A percentile compares a stretch with the other conserved stretches of the same genome.
phyloP scores from a whole-genome alignment of 495 filamentous ascomycete genomes.

The Collariella sp. region DNA sequence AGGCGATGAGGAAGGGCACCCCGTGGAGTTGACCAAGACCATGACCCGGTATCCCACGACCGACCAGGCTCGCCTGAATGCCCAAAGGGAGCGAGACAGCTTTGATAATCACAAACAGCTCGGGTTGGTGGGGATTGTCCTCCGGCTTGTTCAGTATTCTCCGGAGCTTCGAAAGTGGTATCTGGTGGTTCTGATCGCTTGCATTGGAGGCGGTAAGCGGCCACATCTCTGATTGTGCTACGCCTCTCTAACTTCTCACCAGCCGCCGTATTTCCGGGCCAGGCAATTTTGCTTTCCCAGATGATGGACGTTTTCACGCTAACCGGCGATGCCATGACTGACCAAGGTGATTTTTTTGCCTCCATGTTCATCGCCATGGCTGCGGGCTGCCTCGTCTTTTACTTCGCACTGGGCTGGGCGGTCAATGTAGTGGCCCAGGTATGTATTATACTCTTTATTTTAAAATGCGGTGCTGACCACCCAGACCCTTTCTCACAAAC shows the following conservation, averaged over 20 bases:
- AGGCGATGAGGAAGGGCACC: constrained; percentile 9
- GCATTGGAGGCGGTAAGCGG: constrained; percentile 8
- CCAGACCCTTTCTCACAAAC: constrained; percentile 58
- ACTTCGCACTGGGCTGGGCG: constrained; percentile 38
- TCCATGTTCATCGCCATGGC: constrained; percentile 50
- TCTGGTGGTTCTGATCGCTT: not conserved
- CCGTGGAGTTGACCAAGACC: constrained; percentile 25
- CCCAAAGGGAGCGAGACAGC: constrained; percentile 14
- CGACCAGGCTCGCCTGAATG: constrained; percentile 12
- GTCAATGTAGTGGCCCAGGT: constrained; percentile 30
- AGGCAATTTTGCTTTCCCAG: constrained; percentile 29
- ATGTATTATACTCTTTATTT: not conserved
- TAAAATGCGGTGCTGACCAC: not conserved
- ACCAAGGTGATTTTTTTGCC: constrained; percentile 42
- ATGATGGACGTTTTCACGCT: constrained; percentile 29
- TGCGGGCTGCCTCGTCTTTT: constrained; percentile 32
- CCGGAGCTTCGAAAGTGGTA: constrained; percentile 14
- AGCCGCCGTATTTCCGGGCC: constrained; percentile 27
- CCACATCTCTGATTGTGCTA: too few species aligned
- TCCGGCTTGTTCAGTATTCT: constrained; percentile 8
- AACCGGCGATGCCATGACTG: constrained; percentile 18
- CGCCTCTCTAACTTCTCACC: too few species aligned
- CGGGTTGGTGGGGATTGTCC: constrained; percentile 8
- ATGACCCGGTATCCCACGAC: constrained; percentile 22
- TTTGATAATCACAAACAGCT: constrained; percentile 15